Evolutionary conservation across 2,329 filamentous ascomycete species (phyloP).

Genomic region (Phialocephala subalpina): DNA sequence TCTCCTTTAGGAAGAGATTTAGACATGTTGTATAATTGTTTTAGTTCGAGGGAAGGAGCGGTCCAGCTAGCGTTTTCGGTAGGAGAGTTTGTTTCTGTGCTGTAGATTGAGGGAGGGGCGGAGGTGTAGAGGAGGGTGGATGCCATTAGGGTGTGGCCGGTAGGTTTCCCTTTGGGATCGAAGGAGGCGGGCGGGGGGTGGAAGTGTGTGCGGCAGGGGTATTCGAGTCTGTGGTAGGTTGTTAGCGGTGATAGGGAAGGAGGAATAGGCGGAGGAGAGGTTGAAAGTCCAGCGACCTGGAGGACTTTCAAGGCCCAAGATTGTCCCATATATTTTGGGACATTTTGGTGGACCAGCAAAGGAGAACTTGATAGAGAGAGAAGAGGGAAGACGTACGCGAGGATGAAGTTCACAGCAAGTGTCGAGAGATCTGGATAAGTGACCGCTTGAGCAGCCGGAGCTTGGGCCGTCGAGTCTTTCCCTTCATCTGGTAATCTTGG

Average conservation of each 20-base stretch:
- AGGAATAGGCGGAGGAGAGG: background rate
- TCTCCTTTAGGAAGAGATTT: conserved; percentile 33
- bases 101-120: conserved; percentile 24
- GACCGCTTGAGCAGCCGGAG: background rate
- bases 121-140: conserved; percentile 35
- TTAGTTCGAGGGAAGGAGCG: conserved; percentile 17
- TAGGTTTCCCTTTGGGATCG: conserved; percentile 18
- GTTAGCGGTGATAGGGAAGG: background rate
- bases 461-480: too few species aligned
- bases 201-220: conserved; percentile 40
- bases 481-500: background rate
- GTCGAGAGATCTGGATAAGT: conserved; percentile 14
- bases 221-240: conserved; percentile 32
- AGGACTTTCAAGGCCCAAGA: too few species aligned
- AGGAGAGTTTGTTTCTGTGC: background rate
- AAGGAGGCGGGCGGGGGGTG: conserved; percentile 23
- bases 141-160: conserved; percentile 41
- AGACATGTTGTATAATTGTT: conserved; percentile 33
- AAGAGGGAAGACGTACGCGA: conserved; percentile 34
- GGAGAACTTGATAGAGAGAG: background rate
- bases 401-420: conserved; percentile 42
- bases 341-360: background rate
- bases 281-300: background rate
- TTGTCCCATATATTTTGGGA: background rate
- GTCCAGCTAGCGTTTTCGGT: conserved; percentile 10